Percentiles rank a stretch among this genome's conserved stretches.
phyloP scores from a whole-genome alignment of 192 early-diverging fungal genomes.

The Backusella australiensis region DNA sequence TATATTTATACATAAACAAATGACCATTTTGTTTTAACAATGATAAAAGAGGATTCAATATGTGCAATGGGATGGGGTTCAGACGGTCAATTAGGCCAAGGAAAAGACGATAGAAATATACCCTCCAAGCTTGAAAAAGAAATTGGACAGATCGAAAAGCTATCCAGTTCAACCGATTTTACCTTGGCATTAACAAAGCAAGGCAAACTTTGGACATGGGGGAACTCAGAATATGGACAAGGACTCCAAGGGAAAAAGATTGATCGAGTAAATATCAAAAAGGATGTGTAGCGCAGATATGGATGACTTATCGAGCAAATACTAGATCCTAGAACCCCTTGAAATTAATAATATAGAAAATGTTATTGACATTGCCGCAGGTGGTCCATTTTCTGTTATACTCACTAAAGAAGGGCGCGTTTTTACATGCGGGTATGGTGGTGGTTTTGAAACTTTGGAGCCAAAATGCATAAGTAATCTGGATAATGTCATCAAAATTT shows the following conservation, averaged over 20 bases:
- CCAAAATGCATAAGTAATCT: conserved; percentile 35
- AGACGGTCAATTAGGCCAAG: conserved; percentile 72
- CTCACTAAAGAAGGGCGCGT: conserved; percentile 55
- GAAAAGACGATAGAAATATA: conserved; percentile 37
- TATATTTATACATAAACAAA: neutral
- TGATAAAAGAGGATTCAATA: conserved; percentile 37
- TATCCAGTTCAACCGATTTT: conserved; percentile 68
- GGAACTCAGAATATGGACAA: conserved; percentile 77
- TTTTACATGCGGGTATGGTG: conserved; percentile 67
- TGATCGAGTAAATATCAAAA: conserved; percentile 45
- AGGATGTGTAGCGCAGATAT: neutral
- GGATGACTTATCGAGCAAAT: conserved; percentile 21
- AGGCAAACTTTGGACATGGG: conserved; percentile 65
- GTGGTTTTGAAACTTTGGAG: conserved; percentile 45
- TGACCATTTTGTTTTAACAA: neutral
- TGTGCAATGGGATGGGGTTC: conserved; percentile 77
- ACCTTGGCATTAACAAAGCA: conserved; percentile 55
- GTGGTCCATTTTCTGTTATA: conserved; percentile 62
- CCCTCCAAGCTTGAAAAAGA: conserved; percentile 15
- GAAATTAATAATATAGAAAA: conserved; percentile 35
- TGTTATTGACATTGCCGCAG: conserved; percentile 59
- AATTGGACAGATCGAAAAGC: conserved; percentile 34
- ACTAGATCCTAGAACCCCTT: conserved; percentile 58
- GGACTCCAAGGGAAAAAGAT: conserved; percentile 60
- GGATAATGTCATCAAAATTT: conserved; percentile 38